Base-by-base conservation (phyloP, 2,329 filamentous ascomycete species). In the Monosporascus sp. region DNA sequence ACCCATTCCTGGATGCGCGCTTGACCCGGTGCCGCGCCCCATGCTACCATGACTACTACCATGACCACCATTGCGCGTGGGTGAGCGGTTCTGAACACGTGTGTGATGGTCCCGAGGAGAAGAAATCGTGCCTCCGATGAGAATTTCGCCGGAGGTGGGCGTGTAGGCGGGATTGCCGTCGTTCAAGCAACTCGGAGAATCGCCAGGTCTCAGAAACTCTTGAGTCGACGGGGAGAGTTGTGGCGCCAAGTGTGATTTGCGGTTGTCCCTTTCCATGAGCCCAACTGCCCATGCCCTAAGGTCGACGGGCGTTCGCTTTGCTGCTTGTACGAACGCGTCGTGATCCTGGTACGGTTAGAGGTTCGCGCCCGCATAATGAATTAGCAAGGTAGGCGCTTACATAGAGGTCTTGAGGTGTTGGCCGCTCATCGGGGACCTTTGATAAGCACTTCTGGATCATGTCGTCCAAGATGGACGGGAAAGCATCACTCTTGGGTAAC, bases 361-460 rank as follows among this genome's bases (percentile, higher is more conserved):
- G 40, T 54, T 51, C 48, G 11, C 17, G 19, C 22, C 19, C 19
- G 17, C n/a, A 24, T 19, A 17, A 37, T 22, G 7, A 45, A 11
- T 47, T 31, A 36, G 26, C 44, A n/a, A 5, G 34, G 14, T 40
- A 16, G 26, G 53, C 8, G 73, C 89, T 72, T 79, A 96, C 91
- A 73, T 90, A 97, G 56, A 99, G 85, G 63, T 97, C 91, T 64
- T 93, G 87, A 8, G 94, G 94, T 5, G 94, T 97, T 50, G 93
- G 94, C 50, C 94, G 85, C 66, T 90, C 84, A 56, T 92, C 89
- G 0, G 94, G 90, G 57, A 89, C 85, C 76, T 99, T 99, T 71
- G 87, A 86, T 60, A 99, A 76, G 73, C 94, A 99, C 71, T 95
- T 96, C 61, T 94, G 91, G 54, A 97, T 93, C 84, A 97, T 96